phyloP scores from a whole-genome alignment of 129 eudicot species.

The Gnaphalium uliginosum region DNA sequence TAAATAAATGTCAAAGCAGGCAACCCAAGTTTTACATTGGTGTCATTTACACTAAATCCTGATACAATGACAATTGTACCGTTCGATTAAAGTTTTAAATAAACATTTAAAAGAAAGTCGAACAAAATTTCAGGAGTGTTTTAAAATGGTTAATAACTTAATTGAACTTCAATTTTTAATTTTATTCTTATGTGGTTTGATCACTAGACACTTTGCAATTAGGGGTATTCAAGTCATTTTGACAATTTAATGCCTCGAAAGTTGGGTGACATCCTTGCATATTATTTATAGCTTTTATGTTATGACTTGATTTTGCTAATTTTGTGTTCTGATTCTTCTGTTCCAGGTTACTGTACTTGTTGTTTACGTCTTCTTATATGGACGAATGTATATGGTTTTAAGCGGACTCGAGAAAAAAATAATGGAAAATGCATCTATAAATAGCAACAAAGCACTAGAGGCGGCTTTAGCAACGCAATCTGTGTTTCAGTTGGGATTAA shows the following conservation, averaged over 20 bases:
- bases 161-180: not conserved
- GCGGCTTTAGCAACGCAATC: constrained; percentile 82
- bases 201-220: not conserved
- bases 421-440: constrained; percentile 44
- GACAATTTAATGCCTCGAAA: not conserved
- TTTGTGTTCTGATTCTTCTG: constrained; percentile 21
- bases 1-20: constrained; percentile 9
- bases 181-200: not conserved
- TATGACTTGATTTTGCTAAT: not conserved
- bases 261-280: constrained; percentile 5
- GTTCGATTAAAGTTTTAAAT: no score
- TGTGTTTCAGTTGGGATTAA: constrained; percentile 70
- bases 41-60: constrained; percentile 3
- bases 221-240: constrained; percentile 1
- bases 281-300: constrained; percentile 17
- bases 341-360: constrained; percentile 85
- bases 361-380: constrained; percentile 70
- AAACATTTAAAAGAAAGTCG: no score
- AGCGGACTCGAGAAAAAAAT: constrained; percentile 82
- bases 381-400: constrained; percentile 78
- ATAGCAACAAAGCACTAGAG: constrained; percentile 51
- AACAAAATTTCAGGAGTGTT: no score
- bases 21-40: not conserved
- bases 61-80: not conserved
- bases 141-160: no score